Conservation (phyloP, 768 basidiomycete genomes). For the Russula sp. region DNA sequence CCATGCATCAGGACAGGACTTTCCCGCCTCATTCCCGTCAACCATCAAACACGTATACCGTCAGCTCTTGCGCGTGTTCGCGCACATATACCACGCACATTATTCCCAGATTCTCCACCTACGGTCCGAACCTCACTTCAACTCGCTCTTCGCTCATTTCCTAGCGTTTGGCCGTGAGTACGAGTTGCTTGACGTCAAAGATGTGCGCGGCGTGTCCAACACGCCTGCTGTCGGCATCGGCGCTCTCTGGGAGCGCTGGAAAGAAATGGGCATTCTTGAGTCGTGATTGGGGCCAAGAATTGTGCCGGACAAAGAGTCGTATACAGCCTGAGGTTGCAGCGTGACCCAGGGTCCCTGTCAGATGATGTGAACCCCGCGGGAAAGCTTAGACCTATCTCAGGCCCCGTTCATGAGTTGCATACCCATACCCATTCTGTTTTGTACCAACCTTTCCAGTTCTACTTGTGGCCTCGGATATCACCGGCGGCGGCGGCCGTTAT, state of each 20-base stretch:
- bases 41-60: constrained; percentile 93
- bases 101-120: constrained; percentile 88
- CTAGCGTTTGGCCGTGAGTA: constrained; percentile 93
- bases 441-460: neutral
- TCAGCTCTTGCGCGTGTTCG: constrained; percentile 93
- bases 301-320: neutral
- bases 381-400: constrained; percentile 5
- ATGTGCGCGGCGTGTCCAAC: constrained; percentile 66
- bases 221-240: constrained; percentile 61
- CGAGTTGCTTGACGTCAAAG: constrained; percentile 83
- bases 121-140: constrained; percentile 91
- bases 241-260: constrained; percentile 84
- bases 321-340: neutral
- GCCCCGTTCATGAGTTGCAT: constrained; percentile 4
- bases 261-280: constrained; percentile 73
- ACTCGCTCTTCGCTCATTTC: constrained; percentile 97
- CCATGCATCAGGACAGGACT: constrained; percentile 61
- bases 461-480: neutral
- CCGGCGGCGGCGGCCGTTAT: neutral
- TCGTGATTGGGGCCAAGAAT: constrained; percentile 24
- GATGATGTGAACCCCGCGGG: constrained; percentile 1
- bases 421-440: constrained; percentile 1
- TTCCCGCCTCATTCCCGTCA: constrained; percentile 82
- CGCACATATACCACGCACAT: constrained; percentile 95
- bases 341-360: neutral